phyloP scores from a whole-genome alignment of 2,329 filamentous ascomycete genomes.

The Pseudogymnoascus sp. region DNA sequence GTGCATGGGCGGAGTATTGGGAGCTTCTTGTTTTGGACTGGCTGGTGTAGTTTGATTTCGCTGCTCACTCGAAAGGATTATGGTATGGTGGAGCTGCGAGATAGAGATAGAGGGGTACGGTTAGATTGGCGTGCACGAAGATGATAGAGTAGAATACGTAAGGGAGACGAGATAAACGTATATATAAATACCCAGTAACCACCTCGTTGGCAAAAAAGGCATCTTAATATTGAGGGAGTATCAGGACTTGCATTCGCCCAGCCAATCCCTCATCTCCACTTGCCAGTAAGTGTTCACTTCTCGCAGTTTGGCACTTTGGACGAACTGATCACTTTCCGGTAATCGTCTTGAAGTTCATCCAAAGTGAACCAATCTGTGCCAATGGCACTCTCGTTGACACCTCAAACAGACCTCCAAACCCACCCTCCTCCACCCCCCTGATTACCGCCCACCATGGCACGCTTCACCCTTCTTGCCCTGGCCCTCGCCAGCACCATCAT shows the following conservation, averaged over 20 bases:
- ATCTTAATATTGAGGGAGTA: background rate
- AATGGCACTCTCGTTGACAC: background rate
- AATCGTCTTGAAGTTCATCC: background rate
- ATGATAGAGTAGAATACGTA: background rate
- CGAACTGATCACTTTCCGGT: background rate
- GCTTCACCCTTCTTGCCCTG: constrained; percentile 18
- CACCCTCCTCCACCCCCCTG: background rate
- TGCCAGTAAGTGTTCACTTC: background rate
- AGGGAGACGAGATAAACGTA: background rate
- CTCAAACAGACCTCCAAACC: background rate
- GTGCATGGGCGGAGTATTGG: background rate
- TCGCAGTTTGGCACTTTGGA: background rate
- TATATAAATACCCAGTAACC: background rate
- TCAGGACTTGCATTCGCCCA: background rate
- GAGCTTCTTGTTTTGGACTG: constrained; percentile 7
- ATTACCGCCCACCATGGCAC: constrained; percentile 9
- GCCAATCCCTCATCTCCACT: background rate
- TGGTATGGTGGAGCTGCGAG: background rate
- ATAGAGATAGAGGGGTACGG: background rate
- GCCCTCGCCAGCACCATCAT: constrained; percentile 14
- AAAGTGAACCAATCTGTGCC: background rate
- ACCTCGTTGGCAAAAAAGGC: background rate
- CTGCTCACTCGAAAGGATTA: background rate
- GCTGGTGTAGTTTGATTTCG: background rate
- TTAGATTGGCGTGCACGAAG: background rate